A percentile compares a stretch with the other conserved stretches of the same genome.
Evolutionary conservation across 1,139 yeast genomes (phyloP).

Genomic region (Debaryomyces fabryi): DNA sequence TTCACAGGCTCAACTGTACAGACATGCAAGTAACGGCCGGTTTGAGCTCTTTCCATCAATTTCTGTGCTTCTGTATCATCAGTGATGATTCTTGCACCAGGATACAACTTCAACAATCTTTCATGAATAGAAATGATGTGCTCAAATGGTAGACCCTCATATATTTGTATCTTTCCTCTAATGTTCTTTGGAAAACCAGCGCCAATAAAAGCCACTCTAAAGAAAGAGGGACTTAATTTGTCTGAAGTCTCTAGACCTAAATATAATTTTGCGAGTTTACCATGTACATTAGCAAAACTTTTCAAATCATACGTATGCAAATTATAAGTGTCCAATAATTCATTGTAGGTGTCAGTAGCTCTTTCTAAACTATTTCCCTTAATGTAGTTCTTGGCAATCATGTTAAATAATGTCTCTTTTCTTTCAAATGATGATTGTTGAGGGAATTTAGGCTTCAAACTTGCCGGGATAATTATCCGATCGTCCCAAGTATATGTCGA

Average conservation of each 20-base stretch:
- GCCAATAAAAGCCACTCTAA: constrained; percentile 81
- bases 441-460: constrained; percentile 72
- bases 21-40: constrained; percentile 76
- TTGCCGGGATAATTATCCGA: constrained; percentile 55
- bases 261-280: constrained; percentile 68
- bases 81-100: constrained; percentile 76
- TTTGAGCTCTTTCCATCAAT: constrained; percentile 52
- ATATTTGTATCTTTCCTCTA: constrained; percentile 75
- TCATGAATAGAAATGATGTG: constrained; percentile 84
- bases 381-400: constrained; percentile 71
- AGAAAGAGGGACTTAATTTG: constrained; percentile 75
- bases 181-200: constrained; percentile 80
- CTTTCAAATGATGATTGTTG: constrained; percentile 80
- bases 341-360: constrained; percentile 77
- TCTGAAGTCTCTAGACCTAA: constrained; percentile 70
- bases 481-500: constrained; percentile 79
- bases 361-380: constrained; percentile 76
- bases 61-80: constrained; percentile 65
- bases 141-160: constrained; percentile 87
- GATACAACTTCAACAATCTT: constrained; percentile 71
- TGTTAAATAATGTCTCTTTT: constrained; percentile 70
- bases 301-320: constrained; percentile 73
- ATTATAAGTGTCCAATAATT: constrained; percentile 74
- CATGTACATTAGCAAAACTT: constrained; percentile 75
- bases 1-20: constrained; percentile 71